These are phyloP conservation scores for Metarhizium humberi DNA, from an alignment of 2,329 filamentous ascomycete species.

Conservation along the genomic window DNA sequence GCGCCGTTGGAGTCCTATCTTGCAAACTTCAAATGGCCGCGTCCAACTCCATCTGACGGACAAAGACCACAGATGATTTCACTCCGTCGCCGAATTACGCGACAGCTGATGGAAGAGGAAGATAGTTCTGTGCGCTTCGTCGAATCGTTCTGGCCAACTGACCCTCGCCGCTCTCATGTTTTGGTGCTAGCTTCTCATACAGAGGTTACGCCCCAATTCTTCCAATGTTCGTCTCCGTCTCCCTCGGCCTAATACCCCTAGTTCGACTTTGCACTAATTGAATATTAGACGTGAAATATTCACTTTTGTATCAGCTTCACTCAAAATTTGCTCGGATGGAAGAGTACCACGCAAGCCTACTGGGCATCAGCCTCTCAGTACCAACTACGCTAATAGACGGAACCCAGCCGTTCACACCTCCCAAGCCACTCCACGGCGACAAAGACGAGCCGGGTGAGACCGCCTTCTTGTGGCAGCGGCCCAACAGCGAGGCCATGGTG, in stretches of 20 bases:
- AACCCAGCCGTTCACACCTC: constrained; percentile 41
- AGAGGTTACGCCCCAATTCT: constrained; percentile 73
- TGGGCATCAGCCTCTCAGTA: constrained; percentile 73
- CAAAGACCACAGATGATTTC: constrained; percentile 48
- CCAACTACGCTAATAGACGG: constrained; percentile 57
- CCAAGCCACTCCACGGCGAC: constrained; percentile 18
- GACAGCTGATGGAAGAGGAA: constrained; percentile 49
- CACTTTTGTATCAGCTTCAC: constrained; percentile 68
- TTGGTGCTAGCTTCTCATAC: constrained; percentile 76
- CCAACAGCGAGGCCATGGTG: constrained; percentile 71
- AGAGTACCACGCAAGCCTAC: constrained; percentile 44
- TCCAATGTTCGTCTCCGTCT: constrained; percentile 50
- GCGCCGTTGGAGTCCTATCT: constrained; percentile 53
- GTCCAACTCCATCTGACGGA: constrained; percentile 25
- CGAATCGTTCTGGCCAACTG: constrained; percentile 77
- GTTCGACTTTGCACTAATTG: constrained; percentile 2
- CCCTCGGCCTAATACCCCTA: neutral
- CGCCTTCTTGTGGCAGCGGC: constrained; percentile 77
- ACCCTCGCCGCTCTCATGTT: constrained; percentile 58
- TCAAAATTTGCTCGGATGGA: constrained; percentile 39
- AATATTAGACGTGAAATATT: constrained; percentile 59
- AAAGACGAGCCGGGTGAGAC: constrained; percentile 24
- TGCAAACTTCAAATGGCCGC: constrained; percentile 58
- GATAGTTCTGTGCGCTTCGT: constrained; percentile 68
- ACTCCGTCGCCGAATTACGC: constrained; percentile 64